Conservation (phyloP, 1,284 basidiomycete genomes). For the Ceratobasidium sp. region DNA sequence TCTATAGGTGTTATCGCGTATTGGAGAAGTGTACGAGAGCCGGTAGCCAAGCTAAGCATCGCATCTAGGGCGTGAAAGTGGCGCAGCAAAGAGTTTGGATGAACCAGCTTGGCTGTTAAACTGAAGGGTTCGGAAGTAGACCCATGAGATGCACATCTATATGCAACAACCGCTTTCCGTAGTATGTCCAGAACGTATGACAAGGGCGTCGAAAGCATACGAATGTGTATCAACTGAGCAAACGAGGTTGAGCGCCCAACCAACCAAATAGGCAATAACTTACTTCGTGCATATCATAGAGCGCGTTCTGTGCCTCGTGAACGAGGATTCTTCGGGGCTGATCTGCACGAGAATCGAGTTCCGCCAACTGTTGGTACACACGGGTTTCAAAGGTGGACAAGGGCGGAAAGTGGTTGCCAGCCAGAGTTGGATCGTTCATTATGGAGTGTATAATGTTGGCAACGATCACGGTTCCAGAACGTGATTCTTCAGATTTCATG, state of each 20-base stretch:
- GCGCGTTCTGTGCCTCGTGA: not conserved
- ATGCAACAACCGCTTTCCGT: not conserved
- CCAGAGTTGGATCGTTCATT: not conserved
- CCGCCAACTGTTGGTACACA: not conserved
- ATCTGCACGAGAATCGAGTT: not conserved
- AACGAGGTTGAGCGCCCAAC: not conserved
- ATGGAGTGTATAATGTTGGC: not conserved
- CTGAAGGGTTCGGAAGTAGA: not conserved
- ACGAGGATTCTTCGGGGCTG: not conserved
- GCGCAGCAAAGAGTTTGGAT: not conserved
- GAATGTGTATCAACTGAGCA: constrained; percentile 2
- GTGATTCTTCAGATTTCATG: constrained; percentile 2
- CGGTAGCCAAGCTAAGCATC: not conserved
- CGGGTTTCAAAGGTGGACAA: not conserved
- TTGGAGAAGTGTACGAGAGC: constrained; percentile 1
- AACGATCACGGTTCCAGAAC: not conserved
- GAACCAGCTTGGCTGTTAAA: constrained; percentile 3
- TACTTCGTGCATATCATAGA: not conserved
- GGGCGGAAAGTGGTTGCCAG: not conserved
- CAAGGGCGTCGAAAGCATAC: not conserved
- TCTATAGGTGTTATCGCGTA: not conserved
- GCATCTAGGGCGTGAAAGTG: constrained; percentile 11
- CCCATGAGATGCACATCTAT: not conserved
- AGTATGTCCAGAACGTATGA: not conserved
- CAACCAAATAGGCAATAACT: not conserved